A percentile compares a stretch with the other conserved stretches of the same genome.
phyloP scores from a whole-genome alignment of 768 basidiomycete species.

The Termitomyces sp. region DNA sequence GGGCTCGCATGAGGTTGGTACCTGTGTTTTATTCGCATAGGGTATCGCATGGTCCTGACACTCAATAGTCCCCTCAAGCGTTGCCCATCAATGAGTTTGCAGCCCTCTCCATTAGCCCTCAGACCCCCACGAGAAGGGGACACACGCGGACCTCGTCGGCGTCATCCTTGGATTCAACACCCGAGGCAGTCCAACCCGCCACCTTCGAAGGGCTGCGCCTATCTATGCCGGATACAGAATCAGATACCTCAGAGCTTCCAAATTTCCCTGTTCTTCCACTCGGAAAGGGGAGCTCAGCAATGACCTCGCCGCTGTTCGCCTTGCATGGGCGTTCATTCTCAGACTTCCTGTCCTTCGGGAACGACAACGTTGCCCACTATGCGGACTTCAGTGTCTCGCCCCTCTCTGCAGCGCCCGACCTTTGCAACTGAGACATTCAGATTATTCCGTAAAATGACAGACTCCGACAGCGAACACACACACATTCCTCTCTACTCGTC shows the following conservation, averaged over 20 bases:
- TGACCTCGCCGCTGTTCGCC: constrained; percentile 12
- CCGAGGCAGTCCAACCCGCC: constrained; percentile 36
- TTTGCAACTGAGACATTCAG: constrained; percentile 39
- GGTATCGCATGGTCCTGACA: constrained; percentile 9
- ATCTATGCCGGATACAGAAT: constrained; percentile 26
- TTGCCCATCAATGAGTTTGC: constrained; percentile 45
- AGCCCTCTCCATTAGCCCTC: constrained; percentile 52
- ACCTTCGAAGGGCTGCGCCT: constrained; percentile 35
- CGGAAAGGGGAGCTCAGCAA: constrained; percentile 6
- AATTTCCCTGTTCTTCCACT: constrained; percentile 5
- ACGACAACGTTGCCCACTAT: constrained; percentile 15
- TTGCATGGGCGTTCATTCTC: constrained; percentile 8
- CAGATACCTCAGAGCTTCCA: constrained; percentile 8
- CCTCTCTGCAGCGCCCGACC: constrained; percentile 39
- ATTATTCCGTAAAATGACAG: neutral
- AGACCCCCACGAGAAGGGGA: constrained; percentile 41
- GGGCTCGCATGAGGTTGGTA: constrained; percentile 35
- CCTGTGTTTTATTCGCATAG: constrained; percentile 2
- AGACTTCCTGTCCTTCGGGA: constrained; percentile 13
- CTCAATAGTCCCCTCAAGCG: constrained; percentile 17
- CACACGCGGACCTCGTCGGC: constrained; percentile 41
- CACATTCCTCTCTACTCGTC: constrained; percentile 1
- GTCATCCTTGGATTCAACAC: constrained; percentile 59
- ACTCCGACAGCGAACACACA: neutral
- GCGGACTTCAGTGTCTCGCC: constrained; percentile 27